Percentiles rank a stretch among this genome's conserved stretches.
phyloP scores from a whole-genome alignment of 495 filamentous ascomycete genomes.

The Antarctomyces pellizariae region DNA sequence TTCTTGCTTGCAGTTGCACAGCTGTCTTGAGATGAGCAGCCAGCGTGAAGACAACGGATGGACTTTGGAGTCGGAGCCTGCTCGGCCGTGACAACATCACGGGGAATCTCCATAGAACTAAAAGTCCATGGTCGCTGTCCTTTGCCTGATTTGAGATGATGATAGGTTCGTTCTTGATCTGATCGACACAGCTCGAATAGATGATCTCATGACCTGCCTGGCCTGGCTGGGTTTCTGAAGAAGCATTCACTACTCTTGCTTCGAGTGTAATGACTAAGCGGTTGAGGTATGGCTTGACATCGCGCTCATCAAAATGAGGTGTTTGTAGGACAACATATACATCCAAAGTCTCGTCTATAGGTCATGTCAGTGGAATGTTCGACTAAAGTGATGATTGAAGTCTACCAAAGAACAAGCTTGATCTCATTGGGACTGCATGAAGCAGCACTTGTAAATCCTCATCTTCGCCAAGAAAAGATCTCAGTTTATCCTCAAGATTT shows the following conservation, averaged over 20 bases:
- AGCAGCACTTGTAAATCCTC: constrained; percentile 3
- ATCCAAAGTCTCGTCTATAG: constrained; percentile 52
- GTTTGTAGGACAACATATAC: constrained; percentile 51
- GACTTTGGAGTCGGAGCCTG: constrained; percentile 52
- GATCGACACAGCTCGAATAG: constrained; percentile 34
- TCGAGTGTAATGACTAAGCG: constrained; percentile 46
- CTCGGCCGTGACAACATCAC: constrained; percentile 52
- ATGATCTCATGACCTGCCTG: constrained; percentile 38
- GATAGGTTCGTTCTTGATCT: constrained; percentile 34
- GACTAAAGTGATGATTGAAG: constrained; percentile 9
- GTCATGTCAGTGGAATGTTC: too few relatives aligned
- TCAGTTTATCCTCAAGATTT: constrained; percentile 35
- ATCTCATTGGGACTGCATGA: constrained; percentile 9
- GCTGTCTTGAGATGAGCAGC: constrained; percentile 40
- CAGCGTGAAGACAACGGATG: constrained; percentile 53
- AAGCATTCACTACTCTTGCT: constrained; percentile 41
- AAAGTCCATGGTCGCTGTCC: constrained; percentile 20
- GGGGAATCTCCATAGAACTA: constrained; percentile 60
- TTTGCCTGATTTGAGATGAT: constrained; percentile 32
- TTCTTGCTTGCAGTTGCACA: constrained; percentile 23
- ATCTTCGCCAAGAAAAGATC: too few relatives aligned
- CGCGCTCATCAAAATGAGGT: constrained; percentile 32
- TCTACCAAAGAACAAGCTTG: constrained; percentile 59
- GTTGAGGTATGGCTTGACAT: constrained; percentile 33
- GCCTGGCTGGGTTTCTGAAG: constrained; percentile 18